These are phyloP conservation scores for Phytophthora megakarya DNA, from an alignment of 352 stramenopile species.

Conservation along the genomic window DNA sequence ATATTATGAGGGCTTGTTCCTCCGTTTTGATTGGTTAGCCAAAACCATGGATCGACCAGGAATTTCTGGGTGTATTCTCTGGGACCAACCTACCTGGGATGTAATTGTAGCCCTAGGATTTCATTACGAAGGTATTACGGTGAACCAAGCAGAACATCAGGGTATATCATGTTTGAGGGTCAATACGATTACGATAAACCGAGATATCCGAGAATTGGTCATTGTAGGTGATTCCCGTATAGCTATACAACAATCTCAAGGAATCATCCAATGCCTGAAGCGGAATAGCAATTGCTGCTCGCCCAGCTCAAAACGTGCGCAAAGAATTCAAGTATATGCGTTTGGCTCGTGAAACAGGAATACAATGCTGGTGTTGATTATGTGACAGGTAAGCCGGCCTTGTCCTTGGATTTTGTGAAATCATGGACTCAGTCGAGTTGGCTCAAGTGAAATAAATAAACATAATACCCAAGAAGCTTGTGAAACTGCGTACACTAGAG, in stretches of 20 bases:
- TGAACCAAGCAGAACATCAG: slow-evolving; percentile 5
- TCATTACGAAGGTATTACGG: neutral
- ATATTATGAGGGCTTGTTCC: neutral
- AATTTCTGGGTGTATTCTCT: slow-evolving; percentile 3
- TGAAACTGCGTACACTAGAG: no score
- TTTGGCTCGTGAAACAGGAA: slow-evolving; percentile 2
- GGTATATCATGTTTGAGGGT: neutral
- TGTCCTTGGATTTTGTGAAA: no score
- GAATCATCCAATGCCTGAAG: slow-evolving; percentile 9
- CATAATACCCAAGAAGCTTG: no score
- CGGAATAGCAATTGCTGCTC: neutral
- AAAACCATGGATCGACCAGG: neutral
- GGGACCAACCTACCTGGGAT: slow-evolving; percentile 1
- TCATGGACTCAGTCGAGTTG: no score
- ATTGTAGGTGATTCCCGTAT: slow-evolving; percentile 3
- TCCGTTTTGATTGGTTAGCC: slow-evolving; percentile 11
- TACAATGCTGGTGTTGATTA: no score
- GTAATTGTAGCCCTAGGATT: neutral
- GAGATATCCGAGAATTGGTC: neutral
- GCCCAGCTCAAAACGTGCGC: neutral
- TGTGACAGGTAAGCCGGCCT: no score
- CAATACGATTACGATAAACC: neutral
- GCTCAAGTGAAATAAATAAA: no score
- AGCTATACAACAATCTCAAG: slow-evolving; percentile 9
- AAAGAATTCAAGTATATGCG: neutral